phyloP scores from a whole-genome alignment of 1,139 yeast genomes.

The Candida sp. region DNA sequence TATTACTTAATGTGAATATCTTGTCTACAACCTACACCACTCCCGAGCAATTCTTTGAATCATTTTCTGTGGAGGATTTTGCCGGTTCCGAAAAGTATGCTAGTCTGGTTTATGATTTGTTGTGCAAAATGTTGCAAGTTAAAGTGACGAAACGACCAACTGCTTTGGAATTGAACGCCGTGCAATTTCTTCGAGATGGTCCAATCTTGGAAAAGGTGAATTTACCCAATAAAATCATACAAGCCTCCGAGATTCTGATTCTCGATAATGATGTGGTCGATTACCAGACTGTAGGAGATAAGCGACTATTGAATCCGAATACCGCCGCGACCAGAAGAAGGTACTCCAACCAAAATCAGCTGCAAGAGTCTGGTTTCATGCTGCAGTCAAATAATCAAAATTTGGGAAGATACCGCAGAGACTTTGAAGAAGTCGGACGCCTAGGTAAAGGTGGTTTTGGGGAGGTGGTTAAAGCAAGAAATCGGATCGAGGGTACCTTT shows the following conservation, averaged over 20 bases:
- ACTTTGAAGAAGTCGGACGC: conserved; percentile 90
- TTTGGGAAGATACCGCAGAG: conserved; percentile 46
- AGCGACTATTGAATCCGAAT: conserved; percentile 1
- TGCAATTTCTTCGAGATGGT: conserved; percentile 74
- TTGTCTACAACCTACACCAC: conserved; percentile 48
- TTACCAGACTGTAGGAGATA: background rate
- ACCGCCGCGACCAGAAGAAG: conserved; percentile 10
- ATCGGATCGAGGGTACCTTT: conserved; percentile 88
- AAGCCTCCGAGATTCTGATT: background rate
- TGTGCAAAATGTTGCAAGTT: conserved; percentile 59
- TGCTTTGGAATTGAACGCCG: conserved; percentile 80
- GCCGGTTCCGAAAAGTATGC: conserved; percentile 32
- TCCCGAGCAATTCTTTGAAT: conserved; percentile 60
- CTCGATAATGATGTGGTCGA: background rate
- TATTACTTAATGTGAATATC: conserved; percentile 55
- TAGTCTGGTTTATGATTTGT: conserved; percentile 54
- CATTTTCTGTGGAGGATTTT: conserved; percentile 31
- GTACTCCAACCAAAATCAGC: conserved; percentile 16
- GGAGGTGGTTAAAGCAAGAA: conserved; percentile 93
- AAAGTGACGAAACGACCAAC: conserved; percentile 74
- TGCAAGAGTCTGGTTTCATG: conserved; percentile 3
- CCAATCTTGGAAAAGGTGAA: conserved; percentile 24
- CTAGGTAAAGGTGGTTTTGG: conserved; percentile 98
- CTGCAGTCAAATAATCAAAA: conserved; percentile 5
- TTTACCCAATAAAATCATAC: background rate